Conservation (phyloP, 495 filamentous ascomycete species). For the Penicillium riverlandense region DNA sequence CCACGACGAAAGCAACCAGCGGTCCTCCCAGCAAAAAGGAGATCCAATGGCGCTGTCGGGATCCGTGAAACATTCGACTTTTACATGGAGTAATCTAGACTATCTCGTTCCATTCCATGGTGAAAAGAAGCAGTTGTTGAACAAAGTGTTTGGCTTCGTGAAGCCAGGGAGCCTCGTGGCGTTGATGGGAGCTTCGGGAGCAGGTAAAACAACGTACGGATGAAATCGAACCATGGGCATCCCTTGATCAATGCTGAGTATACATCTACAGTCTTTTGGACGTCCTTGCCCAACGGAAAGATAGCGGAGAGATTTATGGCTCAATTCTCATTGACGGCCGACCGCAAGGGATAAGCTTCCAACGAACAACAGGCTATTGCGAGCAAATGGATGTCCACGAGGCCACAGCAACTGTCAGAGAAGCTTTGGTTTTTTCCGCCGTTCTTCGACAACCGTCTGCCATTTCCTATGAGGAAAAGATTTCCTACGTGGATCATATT, state of each 20-base stretch:
- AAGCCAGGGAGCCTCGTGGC: conserved; percentile 74
- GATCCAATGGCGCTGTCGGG: conserved; percentile 13
- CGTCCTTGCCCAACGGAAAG: conserved; percentile 41
- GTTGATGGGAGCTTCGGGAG: conserved; percentile 75
- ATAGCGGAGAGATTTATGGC: conserved; percentile 39
- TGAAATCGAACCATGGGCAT: conserved; percentile 11
- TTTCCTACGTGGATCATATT: conserved; percentile 44
- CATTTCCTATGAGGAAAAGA: conserved; percentile 34
- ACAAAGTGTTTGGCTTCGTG: conserved; percentile 71
- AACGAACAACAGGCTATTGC: conserved; percentile 68
- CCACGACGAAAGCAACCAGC: background rate
- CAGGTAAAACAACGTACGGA: conserved; percentile 72
- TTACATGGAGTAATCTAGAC: conserved; percentile 58
- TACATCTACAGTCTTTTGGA: conserved; percentile 38
- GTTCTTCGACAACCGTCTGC: conserved; percentile 35
- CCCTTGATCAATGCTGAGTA: conserved; percentile 34
- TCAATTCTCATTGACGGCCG: conserved; percentile 42
- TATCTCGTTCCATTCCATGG: conserved; percentile 54
- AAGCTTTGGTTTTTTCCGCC: conserved; percentile 43
- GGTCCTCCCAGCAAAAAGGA: background rate
- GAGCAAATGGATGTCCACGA: conserved; percentile 82
- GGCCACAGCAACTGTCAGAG: conserved; percentile 35
- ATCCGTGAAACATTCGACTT: conserved; percentile 26
- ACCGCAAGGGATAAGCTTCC: conserved; percentile 39
- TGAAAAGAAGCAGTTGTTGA: conserved; percentile 51